These are phyloP conservation scores for Sisymbrium altissimum DNA, from an alignment of 345 rosid species.

Conservation along the genomic window DNA sequence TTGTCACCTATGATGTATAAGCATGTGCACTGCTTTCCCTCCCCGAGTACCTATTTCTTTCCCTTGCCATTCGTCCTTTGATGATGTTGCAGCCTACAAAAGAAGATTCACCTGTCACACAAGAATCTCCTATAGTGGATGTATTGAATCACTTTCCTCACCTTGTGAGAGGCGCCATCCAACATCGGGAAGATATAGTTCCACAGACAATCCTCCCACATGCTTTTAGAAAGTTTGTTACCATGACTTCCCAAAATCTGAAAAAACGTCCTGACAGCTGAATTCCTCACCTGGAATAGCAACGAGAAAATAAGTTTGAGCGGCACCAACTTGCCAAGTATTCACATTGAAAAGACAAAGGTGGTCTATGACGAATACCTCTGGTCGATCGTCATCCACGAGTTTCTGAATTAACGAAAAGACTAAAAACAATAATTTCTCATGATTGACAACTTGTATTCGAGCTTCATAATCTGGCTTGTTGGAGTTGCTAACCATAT, in stretches of 20 bases:
- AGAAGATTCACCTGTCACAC: constrained; percentile 23
- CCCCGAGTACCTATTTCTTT: constrained; percentile 93
- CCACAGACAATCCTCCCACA: constrained; percentile 99
- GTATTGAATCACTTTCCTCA: constrained; percentile 32
- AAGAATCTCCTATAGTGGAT: constrained; percentile 10
- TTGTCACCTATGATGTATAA: constrained; percentile 89
- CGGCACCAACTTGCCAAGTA: not conserved
- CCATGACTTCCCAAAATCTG: constrained; percentile 94
- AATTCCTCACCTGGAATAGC: constrained; percentile 80
- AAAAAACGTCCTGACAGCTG: constrained; percentile 91
- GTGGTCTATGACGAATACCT: constrained; percentile 50
- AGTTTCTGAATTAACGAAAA: constrained; percentile 90
- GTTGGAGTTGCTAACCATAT: constrained; percentile 29
- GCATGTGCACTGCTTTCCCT: constrained; percentile 98
- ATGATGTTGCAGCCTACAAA: constrained; percentile 91
- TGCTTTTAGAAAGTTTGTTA: constrained; percentile 79
- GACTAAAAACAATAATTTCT: constrained; percentile 75
- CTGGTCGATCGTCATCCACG: constrained; percentile 96
- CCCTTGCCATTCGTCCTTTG: constrained; percentile 98
- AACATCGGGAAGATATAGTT: constrained; percentile 89
- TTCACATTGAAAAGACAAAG: constrained; percentile 9
- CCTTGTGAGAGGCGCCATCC: constrained; percentile 93
- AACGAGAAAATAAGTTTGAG: constrained; percentile 2
- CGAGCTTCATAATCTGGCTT: constrained; percentile 36
- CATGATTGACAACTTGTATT: constrained; percentile 41